These are phyloP conservation scores for Ceratocystis colombiana DNA, from an alignment of 2,329 filamentous ascomycete genomes.

Conservation along the genomic window DNA sequence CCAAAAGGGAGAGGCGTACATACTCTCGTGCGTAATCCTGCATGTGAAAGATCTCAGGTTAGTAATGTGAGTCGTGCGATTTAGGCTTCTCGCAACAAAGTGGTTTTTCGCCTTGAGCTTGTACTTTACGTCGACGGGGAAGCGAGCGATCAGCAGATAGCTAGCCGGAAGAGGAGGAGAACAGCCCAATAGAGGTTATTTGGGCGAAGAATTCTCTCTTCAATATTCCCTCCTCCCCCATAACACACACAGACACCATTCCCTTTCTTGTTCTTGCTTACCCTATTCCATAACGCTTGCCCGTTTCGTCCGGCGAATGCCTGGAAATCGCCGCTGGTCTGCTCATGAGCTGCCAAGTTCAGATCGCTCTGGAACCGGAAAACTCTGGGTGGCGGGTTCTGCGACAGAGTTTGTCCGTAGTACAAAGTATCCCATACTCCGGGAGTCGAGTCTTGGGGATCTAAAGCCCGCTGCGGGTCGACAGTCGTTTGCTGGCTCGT, in stretches of 20 bases:
- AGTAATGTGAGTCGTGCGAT: background rate
- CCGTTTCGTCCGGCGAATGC: conserved; percentile 33
- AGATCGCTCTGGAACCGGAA: conserved; percentile 38
- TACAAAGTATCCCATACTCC: conserved; percentile 45
- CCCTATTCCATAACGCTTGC: conserved; percentile 37
- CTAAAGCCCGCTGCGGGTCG: conserved; percentile 35
- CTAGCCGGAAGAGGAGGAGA: too few relatives aligned
- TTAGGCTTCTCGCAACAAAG: background rate
- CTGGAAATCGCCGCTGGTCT: conserved; percentile 34
- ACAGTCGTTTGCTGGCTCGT: conserved; percentile 41
- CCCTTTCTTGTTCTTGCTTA: conserved; percentile 28
- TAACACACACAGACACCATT: background rate
- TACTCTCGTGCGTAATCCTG: conserved; percentile 44
- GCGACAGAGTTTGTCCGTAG: conserved; percentile 37
- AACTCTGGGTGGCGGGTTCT: conserved; percentile 32
- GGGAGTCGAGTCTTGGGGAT: conserved; percentile 43
- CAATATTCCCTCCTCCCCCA: too few relatives aligned
- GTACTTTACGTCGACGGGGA: too few relatives aligned
- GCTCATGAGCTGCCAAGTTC: conserved; percentile 33
- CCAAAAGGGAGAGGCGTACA: conserved; percentile 45
- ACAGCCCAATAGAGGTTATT: too few relatives aligned
- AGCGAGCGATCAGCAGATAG: too few relatives aligned
- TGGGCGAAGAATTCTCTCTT: too few relatives aligned
- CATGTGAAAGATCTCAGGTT: background rate
- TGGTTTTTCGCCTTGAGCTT: background rate